A percentile compares a stretch with the other conserved stretches of the same genome.
Evolutionary conservation across 1,284 basidiomycete species (phyloP).

Genomic region (Rhodotorula sp.): DNA sequence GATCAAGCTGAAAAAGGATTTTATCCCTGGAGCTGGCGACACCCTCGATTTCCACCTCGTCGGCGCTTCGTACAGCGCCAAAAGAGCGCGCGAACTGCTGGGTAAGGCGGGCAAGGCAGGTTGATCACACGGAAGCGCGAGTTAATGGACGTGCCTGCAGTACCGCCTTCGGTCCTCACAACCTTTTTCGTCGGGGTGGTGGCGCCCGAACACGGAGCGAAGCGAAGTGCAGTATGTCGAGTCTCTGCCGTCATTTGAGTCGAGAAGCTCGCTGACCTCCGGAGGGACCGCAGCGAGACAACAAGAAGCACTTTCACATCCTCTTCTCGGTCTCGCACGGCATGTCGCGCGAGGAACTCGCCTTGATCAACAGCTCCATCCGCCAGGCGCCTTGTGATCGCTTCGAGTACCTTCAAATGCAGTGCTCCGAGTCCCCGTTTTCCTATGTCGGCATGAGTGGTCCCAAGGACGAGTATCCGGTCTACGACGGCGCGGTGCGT

Average conservation of each 20-base stretch:
- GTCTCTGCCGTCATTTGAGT: neutral
- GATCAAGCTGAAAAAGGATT: slow-evolving; percentile 76
- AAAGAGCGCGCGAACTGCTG: slow-evolving; percentile 68
- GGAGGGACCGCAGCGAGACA: neutral
- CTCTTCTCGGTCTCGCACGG: slow-evolving; percentile 75
- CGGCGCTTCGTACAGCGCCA: slow-evolving; percentile 73
- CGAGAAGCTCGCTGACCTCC: neutral
- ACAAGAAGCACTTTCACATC: slow-evolving; percentile 62
- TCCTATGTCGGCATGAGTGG: neutral
- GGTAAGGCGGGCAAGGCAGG: slow-evolving; percentile 53
- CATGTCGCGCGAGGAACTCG: slow-evolving; percentile 62
- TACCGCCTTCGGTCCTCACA: slow-evolving; percentile 67
- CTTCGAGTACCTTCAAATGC: slow-evolving; percentile 10
- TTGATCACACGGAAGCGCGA: too few relatives aligned
- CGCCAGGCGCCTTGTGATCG: slow-evolving; percentile 54
- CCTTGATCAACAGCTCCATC: slow-evolving; percentile 54
- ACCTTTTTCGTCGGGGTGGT: slow-evolving; percentile 69
- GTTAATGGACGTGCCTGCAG: slow-evolving; percentile 49
- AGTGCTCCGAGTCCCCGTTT: neutral
- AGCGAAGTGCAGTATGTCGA: slow-evolving; percentile 6
- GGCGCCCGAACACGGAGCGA: slow-evolving; percentile 45
- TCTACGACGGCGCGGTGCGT: slow-evolving; percentile 26
- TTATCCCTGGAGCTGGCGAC: slow-evolving; percentile 79
- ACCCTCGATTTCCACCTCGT: slow-evolving; percentile 71
- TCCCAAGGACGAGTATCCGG: slow-evolving; percentile 9